A percentile compares a stretch with the other conserved stretches of the same genome.
Conservation (phyloP, 495 filamentous ascomycete species). For the Echria macrotheca region DNA sequence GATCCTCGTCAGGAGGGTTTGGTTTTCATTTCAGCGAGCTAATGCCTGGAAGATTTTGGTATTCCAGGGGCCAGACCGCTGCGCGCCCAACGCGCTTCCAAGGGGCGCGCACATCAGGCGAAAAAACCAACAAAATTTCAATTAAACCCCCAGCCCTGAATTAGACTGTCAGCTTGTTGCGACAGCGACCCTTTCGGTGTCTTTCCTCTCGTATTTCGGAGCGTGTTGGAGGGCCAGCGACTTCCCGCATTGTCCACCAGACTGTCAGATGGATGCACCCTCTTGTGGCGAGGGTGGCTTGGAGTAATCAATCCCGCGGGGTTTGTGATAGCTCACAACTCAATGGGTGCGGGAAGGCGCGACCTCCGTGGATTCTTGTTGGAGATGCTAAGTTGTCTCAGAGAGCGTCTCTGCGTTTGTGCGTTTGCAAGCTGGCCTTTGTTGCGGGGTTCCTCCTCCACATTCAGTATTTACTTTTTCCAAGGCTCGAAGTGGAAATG, state of each 20-base stretch:
- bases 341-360: background rate
- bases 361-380: background rate
- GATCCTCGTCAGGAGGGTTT: conserved; percentile 3
- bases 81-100: background rate
- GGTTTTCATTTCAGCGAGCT: conserved; percentile 9
- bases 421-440: background rate
- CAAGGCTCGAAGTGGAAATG: background rate
- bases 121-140: conserved; percentile 3
- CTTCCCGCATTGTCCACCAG: too few species aligned
- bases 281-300: background rate
- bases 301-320: conserved; percentile 1
- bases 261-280: background rate
- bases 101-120: background rate
- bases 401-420: background rate
- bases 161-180: conserved; percentile 21
- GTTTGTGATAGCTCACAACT: conserved; percentile 9
- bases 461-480: conserved; percentile 9
- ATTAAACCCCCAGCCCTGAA: background rate
- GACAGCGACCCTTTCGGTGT: conserved; percentile 11
- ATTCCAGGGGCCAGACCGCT: conserved; percentile 11
- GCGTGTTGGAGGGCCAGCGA: background rate
- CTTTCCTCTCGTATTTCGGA: background rate
- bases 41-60: conserved; percentile 11
- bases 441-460: conserved; percentile 6
- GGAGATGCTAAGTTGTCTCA: background rate